phyloP scores from a whole-genome alignment of 78 protist species.

The Protostelium mycophagum region DNA sequence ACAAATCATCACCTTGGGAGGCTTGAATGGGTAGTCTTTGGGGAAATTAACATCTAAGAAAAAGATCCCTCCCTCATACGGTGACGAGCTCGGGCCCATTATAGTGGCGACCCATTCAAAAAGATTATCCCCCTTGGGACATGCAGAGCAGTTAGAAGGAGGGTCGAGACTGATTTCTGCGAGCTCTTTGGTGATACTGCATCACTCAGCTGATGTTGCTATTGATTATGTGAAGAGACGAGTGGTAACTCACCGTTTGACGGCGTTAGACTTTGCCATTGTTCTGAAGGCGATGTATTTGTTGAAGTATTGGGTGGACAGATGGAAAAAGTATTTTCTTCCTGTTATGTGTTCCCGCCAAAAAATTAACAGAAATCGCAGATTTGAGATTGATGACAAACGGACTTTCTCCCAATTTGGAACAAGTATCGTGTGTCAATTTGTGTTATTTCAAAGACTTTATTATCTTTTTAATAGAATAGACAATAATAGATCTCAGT shows the following conservation, averaged over 20 bases:
- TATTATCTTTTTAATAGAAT: no score
- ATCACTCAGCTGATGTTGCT: neutral
- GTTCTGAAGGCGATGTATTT: no score
- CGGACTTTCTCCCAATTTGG: no score
- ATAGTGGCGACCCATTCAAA: constrained; percentile 30
- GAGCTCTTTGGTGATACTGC: constrained; percentile 31
- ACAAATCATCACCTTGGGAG: constrained; percentile 50
- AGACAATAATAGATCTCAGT: no score
- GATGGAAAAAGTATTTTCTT: no score
- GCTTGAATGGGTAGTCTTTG: constrained; percentile 77
- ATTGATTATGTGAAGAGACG: neutral
- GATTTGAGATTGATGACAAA: no score
- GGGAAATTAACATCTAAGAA: constrained; percentile 49
- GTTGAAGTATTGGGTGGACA: no score
- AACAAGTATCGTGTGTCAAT: no score
- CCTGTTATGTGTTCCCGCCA: no score
- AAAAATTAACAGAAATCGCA: no score
- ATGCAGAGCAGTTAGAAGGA: constrained; percentile 39
- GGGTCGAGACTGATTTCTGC: constrained; percentile 36
- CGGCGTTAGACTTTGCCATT: neutral
- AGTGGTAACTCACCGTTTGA: neutral
- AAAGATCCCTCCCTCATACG: constrained; percentile 35
- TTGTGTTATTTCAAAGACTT: no score
- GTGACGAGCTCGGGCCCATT: constrained; percentile 21
- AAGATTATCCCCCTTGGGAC: constrained; percentile 26